Conservation (phyloP, 345 rosid species). For the Firmiana major region DNA sequence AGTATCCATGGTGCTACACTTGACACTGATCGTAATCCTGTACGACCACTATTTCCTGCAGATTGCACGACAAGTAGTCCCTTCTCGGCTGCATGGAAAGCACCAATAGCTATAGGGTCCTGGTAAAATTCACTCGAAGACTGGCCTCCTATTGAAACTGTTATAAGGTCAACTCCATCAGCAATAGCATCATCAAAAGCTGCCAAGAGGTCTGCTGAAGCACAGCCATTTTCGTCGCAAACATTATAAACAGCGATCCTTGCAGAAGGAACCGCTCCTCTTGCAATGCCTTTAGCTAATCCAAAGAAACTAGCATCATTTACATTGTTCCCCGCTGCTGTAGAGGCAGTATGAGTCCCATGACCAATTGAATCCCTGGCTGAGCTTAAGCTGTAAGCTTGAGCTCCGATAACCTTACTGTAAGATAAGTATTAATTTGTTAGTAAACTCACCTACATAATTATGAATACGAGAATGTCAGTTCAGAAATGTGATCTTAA, state of each 20-base stretch:
- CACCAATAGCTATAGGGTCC: constrained; percentile 29
- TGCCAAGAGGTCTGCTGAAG: no score
- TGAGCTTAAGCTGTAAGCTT: constrained; percentile 12
- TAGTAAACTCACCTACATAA: no score
- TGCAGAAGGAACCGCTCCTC: no score
- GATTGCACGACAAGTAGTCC: constrained; percentile 34
- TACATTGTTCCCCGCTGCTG: constrained; percentile 48
- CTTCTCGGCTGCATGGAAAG: constrained; percentile 39
- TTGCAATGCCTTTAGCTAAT: constrained; percentile 27
- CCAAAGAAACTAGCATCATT: constrained; percentile 36
- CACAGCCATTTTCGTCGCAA: no score
- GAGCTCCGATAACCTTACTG: no score
- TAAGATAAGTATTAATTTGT: no score
- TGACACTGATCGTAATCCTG: constrained; percentile 12
- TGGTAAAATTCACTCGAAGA: neutral
- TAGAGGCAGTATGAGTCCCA: constrained; percentile 62
- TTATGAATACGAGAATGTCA: no score
- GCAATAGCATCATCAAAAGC: no score
- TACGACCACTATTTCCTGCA: constrained; percentile 32
- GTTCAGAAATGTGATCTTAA: no score
- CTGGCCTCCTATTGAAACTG: constrained; percentile 13
- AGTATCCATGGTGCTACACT: no score
- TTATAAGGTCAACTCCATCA: constrained; percentile 36
- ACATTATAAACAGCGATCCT: no score
- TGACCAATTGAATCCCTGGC: constrained; percentile 24